These are phyloP conservation scores for Heliamphora exappendiculata DNA, from an alignment of 148 eudicot genomes.

Conservation along the genomic window DNA sequence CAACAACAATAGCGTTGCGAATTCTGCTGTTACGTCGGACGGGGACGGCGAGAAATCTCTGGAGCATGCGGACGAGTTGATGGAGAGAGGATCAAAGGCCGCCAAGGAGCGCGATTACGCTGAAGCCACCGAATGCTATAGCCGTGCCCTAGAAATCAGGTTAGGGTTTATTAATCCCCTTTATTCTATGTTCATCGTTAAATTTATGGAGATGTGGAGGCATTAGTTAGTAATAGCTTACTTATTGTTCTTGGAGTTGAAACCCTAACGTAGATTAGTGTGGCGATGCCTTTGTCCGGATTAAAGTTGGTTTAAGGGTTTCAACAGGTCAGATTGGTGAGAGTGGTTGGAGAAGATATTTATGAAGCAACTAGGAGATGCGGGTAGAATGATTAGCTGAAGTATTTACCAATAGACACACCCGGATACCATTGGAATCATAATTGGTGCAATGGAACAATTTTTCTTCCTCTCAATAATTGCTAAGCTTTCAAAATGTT, in stretches of 20 bases:
- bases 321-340: not conserved
- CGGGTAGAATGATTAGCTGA: not conserved
- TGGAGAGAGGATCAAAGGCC: conserved; percentile 48
- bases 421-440: too few relatives aligned
- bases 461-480: too few relatives aligned
- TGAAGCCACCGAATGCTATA: conserved; percentile 74
- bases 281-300: not conserved
- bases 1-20: conserved; percentile 27
- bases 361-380: not conserved
- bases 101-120: conserved; percentile 51
- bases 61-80: conserved; percentile 55
- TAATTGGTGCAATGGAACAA: too few relatives aligned
- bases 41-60: conserved; percentile 41
- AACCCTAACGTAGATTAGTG: not conserved
- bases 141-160: conserved; percentile 98
- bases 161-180: conserved; percentile 8
- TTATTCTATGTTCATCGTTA: not conserved
- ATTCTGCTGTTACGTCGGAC: conserved; percentile 24
- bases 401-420: too few relatives aligned
- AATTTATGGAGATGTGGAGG: not conserved
- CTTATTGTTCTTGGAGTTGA: not conserved
- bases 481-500: too few relatives aligned
- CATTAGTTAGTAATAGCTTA: not conserved
- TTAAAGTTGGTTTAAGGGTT: not conserved
- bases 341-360: not conserved